Evolutionary conservation across 805 yeast genomes (phyloP).

Genomic region (Candida piceae): DNA sequence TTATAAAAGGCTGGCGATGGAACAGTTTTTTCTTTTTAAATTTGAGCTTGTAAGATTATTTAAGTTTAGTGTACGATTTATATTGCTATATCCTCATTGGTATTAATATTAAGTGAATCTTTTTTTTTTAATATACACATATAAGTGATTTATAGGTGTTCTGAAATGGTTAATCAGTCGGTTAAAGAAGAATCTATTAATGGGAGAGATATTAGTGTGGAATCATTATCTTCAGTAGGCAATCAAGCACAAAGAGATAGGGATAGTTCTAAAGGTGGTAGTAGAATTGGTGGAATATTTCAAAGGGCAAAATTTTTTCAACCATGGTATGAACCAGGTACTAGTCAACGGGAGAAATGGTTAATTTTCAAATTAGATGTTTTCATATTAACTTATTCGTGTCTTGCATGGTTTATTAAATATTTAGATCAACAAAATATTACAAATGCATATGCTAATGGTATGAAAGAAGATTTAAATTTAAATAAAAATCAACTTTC

Average conservation of each 20-base stretch:
- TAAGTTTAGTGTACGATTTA: too few species aligned
- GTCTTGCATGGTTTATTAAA: constrained; percentile 40
- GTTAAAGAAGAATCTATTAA: too few species aligned
- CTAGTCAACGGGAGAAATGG: background rate
- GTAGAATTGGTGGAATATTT: too few species aligned
- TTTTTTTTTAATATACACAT: too few species aligned
- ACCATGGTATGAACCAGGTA: constrained; percentile 5
- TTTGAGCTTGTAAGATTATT: too few species aligned
- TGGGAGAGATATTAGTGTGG: background rate
- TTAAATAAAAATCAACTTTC: constrained; percentile 12
- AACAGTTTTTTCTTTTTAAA: too few species aligned
- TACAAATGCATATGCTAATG: constrained; percentile 54
- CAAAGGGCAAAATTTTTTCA: constrained; percentile 1
- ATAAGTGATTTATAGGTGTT: too few species aligned
- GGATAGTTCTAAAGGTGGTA: too few species aligned
- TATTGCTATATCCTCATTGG: too few species aligned
- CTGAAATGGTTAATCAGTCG: too few species aligned
- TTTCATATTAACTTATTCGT: constrained; percentile 32
- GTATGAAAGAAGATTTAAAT: constrained; percentile 46
- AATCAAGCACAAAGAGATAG: background rate
- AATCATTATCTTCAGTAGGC: background rate
- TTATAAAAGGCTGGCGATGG: too few species aligned
- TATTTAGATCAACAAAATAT: constrained; percentile 50
- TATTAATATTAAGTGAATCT: too few species aligned
- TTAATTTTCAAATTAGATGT: constrained; percentile 9